Evolutionary conservation across 257 asterid genomes (phyloP).

Genomic region (Solanum ossicruentum): DNA sequence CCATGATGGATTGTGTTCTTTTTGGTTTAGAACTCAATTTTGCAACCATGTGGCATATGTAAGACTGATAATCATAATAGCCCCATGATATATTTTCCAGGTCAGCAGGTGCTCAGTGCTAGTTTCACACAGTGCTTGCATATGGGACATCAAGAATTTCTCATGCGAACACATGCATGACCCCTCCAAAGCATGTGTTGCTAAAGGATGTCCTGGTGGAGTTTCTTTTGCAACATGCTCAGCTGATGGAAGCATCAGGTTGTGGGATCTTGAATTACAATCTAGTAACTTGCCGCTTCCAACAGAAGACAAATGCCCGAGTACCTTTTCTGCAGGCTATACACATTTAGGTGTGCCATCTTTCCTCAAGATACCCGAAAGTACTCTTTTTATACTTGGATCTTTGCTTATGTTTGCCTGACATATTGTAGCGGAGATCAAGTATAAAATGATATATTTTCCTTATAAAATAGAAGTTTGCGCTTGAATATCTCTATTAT

Average conservation of each 20-base stretch:
- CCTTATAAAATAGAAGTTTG: not conserved
- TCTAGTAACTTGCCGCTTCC: conserved; percentile 10
- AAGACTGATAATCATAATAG: conserved; percentile 18
- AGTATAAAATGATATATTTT: not conserved
- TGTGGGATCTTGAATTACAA: conserved; percentile 57
- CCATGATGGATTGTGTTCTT: not conserved
- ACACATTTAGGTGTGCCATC: conserved; percentile 28
- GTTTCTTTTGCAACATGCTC: conserved; percentile 70
- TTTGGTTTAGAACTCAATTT: conserved; percentile 4
- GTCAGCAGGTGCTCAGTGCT: conserved; percentile 59
- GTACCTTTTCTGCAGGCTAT: conserved; percentile 5
- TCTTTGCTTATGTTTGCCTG: not conserved
- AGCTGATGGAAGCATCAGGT: conserved; percentile 54
- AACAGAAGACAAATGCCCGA: conserved; percentile 9
- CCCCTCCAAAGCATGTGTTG: conserved; percentile 47
- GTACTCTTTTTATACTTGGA: not conserved
- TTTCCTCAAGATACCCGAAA: conserved; percentile 1
- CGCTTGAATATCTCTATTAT: not conserved
- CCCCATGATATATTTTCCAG: conserved; percentile 28
- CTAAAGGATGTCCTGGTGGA: conserved; percentile 65
- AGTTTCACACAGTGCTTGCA: conserved; percentile 57
- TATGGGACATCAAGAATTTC: conserved; percentile 55
- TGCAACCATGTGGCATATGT: conserved; percentile 13
- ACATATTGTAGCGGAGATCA: not conserved
- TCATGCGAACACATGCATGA: conserved; percentile 52